Evolutionary conservation across 495 filamentous ascomycete species (phyloP), one percentile per base, ranked within the genome.

Genomic region (Chaetomium cochliodes): DNA sequence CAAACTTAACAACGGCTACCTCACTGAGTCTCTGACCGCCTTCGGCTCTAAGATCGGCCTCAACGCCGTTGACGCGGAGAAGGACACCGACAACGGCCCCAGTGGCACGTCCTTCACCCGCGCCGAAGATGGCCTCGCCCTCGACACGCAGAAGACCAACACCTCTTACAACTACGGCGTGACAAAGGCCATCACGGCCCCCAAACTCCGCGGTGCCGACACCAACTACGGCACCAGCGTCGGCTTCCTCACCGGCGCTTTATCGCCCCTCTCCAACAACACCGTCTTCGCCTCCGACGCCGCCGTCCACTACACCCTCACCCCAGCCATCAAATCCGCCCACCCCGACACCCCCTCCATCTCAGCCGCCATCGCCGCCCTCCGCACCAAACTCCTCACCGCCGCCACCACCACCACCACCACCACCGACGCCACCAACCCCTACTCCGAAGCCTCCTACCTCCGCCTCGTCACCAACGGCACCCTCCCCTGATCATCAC

Each of bases 11-110:
- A 80, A 87, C 62, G 86, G 86, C 20, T 78, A 86, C 67, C 70
- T 88, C 4, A 79, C 81, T 8, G 80, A 78, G 6, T 82, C 85
- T 0, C 79, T 86, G 64, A 86, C 82, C 3, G 81, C 81, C 13
- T 80, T 86, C 39, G 81, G 80, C 15, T 77, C 77, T 28, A 71
- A 70, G 25, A 71, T 88, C 2, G 87, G 87, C 2, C 74, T 88
- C 11, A 77, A 76, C 33, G 85, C 80, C n/a, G 87, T 89, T 52
- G 78, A 79, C 37, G 75, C 75, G 5, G 86, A 88, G 65, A 20
- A 42, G 3, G 67, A 63, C 49, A 87, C 85, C 0, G 78, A 80
- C 57, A 81, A 82, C 60, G 79, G 80, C 8, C 69, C 69, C 3
- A 69, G 72, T 39, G 73, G 72, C 4, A 60, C 51, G 0, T 60